Evolutionary conservation across 257 asterid genomes (phyloP), one percentile per base, ranked within the genome.

Genomic region (Voacanga thouarsii): DNA sequence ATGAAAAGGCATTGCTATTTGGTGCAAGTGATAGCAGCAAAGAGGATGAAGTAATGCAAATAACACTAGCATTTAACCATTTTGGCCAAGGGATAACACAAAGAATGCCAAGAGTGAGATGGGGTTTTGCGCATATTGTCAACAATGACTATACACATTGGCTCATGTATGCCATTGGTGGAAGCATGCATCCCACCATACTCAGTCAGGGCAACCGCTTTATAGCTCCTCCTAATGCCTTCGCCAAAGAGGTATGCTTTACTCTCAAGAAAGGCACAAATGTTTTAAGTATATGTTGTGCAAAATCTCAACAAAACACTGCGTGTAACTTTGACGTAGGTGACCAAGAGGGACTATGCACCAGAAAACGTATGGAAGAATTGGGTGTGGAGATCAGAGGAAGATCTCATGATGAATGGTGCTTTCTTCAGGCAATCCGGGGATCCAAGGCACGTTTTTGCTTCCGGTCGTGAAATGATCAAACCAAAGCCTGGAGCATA

Each of bases 381-480:
- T 11, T 94, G 97, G 98, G 85, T 55, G 3, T 92, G 98, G 98
- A 88, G 65, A 88, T 94, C 97, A 5, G 89, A 92, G 56, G 92
- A 89, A 53, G 98, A 94, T 83, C 44, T 89, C 33, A 63, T 94
- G 88, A 65, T 49, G 84, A 91, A 88, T 56, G 97, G 97, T 14
- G 98, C 98, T 1, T 94, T 89, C 80, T 94, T 94, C 47, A 65
- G 44, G 5, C 90, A 89, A 78, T 94, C 98, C 5, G 98, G 97
- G 66, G 79, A 88, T 71, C 87, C 83, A 3, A 68, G 81, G 0
- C 86, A 89, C 80, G 85, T 81, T 63, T 88, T 90, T 77, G 75
- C 43, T 0, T 43, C 9, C 4, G 84, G 80, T 21, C 2, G 51
- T 4, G 89, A 80, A 4, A 75, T 77, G 87, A 79, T 91, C 71